These are phyloP conservation scores for Ustilago cynodontis DNA, from an alignment of 1,284 basidiomycete genomes.

Conservation along the genomic window DNA sequence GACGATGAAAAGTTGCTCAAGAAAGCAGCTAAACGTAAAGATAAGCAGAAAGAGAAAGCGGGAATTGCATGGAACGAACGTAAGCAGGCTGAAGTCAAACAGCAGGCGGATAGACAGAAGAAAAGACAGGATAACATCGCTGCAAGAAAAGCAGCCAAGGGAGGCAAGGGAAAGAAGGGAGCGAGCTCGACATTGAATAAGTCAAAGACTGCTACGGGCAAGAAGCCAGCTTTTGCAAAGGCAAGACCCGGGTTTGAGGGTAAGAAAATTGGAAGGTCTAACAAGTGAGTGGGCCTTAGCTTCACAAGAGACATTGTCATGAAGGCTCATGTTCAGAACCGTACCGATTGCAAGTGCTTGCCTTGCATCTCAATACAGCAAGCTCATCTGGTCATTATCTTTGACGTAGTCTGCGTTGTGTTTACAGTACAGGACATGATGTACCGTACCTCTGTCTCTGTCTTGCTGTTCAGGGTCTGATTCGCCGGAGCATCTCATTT, in stretches of 20 bases:
- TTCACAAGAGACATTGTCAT: too few relatives aligned
- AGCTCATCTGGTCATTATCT: neutral
- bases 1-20: slow-evolving; percentile 67
- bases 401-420: neutral
- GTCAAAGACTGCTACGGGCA: slow-evolving; percentile 44
- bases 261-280: slow-evolving; percentile 51
- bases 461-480: neutral
- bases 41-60: slow-evolving; percentile 66
- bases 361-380: slow-evolving; percentile 12
- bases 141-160: slow-evolving; percentile 55
- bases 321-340: neutral
- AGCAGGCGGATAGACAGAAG: slow-evolving; percentile 63
- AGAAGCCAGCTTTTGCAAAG: slow-evolving; percentile 47
- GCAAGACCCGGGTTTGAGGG: slow-evolving; percentile 64
- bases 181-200: slow-evolving; percentile 30
- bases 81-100: slow-evolving; percentile 49
- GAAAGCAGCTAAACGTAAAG: slow-evolving; percentile 64
- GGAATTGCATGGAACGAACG: slow-evolving; percentile 64
- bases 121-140: slow-evolving; percentile 65
- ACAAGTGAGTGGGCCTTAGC: too few relatives aligned
- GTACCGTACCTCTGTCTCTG: neutral
- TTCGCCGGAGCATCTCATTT: neutral
- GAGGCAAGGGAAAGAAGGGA: slow-evolving; percentile 45
- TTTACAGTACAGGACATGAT: too few relatives aligned
- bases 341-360: slow-evolving; percentile 4